Conservation (phyloP, 371 early-diverging fungal species). For the Fennellomyces sp. region DNA sequence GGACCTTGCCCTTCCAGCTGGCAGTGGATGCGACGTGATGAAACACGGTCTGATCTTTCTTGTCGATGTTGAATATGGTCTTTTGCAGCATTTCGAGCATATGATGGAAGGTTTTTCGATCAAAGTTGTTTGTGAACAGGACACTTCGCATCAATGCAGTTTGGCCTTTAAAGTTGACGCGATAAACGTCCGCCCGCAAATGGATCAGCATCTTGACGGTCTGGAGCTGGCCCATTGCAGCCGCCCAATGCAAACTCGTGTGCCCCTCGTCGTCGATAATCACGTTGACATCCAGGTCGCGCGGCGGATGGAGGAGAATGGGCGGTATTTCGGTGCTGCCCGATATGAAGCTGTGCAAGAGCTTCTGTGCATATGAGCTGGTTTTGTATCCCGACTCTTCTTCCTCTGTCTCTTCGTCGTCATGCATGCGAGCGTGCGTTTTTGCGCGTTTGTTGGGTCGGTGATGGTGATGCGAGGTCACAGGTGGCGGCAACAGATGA, state of each 20-base stretch:
- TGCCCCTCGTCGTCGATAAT: conserved; percentile 94
- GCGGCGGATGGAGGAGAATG: conserved; percentile 52
- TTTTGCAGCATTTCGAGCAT: conserved; percentile 78
- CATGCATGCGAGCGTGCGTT: neutral
- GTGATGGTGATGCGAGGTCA: neutral
- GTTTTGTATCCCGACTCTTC: conserved; percentile 14
- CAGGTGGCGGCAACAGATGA: conserved; percentile 8
- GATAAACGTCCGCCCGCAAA: conserved; percentile 74
- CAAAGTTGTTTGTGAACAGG: conserved; percentile 86
- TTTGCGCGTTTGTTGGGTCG: neutral
- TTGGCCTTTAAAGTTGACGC: conserved; percentile 84
- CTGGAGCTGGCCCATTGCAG: conserved; percentile 84
- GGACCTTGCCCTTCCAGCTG: conserved; percentile 72
- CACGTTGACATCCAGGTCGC: conserved; percentile 79
- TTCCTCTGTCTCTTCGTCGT: conserved; percentile 10
- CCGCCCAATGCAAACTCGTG: conserved; percentile 95
- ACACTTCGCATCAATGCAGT: conserved; percentile 92
- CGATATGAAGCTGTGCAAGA: conserved; percentile 67
- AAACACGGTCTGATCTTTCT: conserved; percentile 83
- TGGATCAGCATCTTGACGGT: conserved; percentile 75
- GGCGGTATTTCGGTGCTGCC: conserved; percentile 53
- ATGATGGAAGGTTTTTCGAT: conserved; percentile 77
- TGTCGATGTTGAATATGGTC: conserved; percentile 79
- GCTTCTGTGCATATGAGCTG: conserved; percentile 37
- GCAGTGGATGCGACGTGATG: conserved; percentile 91